phyloP scores from a whole-genome alignment of 106 monocot genomes.

The Apostasia shenzhenica region DNA sequence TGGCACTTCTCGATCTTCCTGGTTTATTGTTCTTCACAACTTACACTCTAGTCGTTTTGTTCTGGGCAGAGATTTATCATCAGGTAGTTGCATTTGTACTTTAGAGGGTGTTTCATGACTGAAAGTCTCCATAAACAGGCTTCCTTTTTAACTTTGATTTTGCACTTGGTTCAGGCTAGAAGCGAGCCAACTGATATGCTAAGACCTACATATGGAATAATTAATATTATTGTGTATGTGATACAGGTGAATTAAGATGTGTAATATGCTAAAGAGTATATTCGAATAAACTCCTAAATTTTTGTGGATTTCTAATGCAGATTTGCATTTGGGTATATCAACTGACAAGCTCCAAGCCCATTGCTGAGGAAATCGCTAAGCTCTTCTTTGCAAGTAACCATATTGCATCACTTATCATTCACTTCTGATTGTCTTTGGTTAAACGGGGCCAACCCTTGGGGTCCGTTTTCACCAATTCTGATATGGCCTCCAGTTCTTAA shows the following conservation, averaged over 20 bases:
- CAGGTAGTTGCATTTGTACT: constrained; percentile 39
- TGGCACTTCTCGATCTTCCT: constrained; percentile 75
- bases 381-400: constrained; percentile 54
- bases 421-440: not conserved
- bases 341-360: constrained; percentile 19
- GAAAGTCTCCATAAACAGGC: not conserved
- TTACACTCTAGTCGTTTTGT: constrained; percentile 77
- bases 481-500: too few relatives aligned
- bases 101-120: not conserved
- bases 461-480: too few relatives aligned
- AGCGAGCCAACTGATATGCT: constrained; percentile 51
- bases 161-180: constrained; percentile 46
- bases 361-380: constrained; percentile 42
- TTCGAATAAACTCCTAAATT: not conserved
- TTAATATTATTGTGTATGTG: constrained; percentile 52
- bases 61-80: constrained; percentile 97
- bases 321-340: constrained; percentile 52
- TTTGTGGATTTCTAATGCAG: constrained; percentile 21
- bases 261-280: not conserved
- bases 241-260: constrained; percentile 52
- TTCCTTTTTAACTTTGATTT: constrained; percentile 1
- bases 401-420: not conserved
- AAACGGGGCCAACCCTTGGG: too few relatives aligned
- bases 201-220: constrained; percentile 58
- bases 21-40: constrained; percentile 87